Evolutionary conservation across 1,284 basidiomycete species (phyloP), one percentile per base, ranked within the genome.

Genomic region (Cutaneotrichosporon sp.): DNA sequence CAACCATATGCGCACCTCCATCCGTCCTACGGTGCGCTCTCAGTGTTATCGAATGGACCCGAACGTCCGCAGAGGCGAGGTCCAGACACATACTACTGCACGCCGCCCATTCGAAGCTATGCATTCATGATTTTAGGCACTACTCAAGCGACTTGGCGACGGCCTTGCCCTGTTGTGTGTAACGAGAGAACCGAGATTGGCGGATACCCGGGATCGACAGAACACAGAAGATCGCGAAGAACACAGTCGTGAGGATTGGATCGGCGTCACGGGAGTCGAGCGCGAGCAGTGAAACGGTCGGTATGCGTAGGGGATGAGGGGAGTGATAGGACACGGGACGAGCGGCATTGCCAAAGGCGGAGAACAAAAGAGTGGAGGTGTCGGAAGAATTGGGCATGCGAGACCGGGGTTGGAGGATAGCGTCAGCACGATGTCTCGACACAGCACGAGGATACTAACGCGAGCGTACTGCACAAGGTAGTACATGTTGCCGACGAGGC

Each of bases 401-500:
- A 16, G 24, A 29, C 31, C 18, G 14, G 14, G 22, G 45, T 43
- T 38, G 31, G 33, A 58, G 22, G 27, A 57, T 22, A 46, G 54
- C 24, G 57, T 63, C 60, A 62, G 60, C 58, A 58, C 14, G 24
- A 10, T n/a, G 9, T 31, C n/a, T 29, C 22, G 1, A 27, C 9
- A 38, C 24, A 49, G 25, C 24, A 8, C 18, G 13, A 31, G 11
- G 16, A 54, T 31, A 77, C 76, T 58, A 58, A 77, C 76, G 52
- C 71, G 69, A 60, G 67, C 71, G 69, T 75, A 79, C 67, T 78
- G 71, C 56, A 74, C 54, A 43, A 79, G 70, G 63, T 74, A 71
- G 73, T 68, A 75, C 50, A 66, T 60, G 58, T 71, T 69, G 53
- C 69, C 75, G 55, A 62, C 65, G 56, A 78, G 62, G 31, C 72